Percentiles rank a stretch among this genome's conserved stretches.
These are phyloP conservation scores for Gyrodon lividus DNA, from an alignment of 768 basidiomycete species.

Conservation along the genomic window DNA sequence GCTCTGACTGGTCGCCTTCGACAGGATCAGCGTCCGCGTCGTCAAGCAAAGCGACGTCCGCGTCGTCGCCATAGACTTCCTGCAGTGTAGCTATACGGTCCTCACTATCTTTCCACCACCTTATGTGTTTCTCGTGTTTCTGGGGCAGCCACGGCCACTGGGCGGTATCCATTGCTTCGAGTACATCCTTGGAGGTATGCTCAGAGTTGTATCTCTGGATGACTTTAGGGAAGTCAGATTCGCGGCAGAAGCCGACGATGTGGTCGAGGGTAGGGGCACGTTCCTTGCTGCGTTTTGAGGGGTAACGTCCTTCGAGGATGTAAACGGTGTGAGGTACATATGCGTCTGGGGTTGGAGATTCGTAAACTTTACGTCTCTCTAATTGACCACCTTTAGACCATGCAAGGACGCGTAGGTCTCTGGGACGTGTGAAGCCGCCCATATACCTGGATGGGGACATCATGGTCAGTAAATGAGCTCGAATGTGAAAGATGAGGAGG, in stretches of 20 bases:
- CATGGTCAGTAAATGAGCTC: constrained; percentile 12
- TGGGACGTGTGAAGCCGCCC: constrained; percentile 40
- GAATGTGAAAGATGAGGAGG: neutral
- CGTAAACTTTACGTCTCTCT: constrained; percentile 25
- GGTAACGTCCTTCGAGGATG: constrained; percentile 37
- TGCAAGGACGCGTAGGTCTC: constrained; percentile 34
- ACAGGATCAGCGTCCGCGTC: neutral
- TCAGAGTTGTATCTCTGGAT: constrained; percentile 33
- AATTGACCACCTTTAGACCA: constrained; percentile 38
- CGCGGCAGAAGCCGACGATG: constrained; percentile 36
- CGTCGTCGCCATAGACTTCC: constrained; percentile 7
- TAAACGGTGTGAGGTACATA: constrained; percentile 42
- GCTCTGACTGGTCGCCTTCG: too few relatives aligned
- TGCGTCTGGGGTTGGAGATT: constrained; percentile 31
- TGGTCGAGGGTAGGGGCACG: constrained; percentile 31
- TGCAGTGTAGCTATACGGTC: constrained; percentile 18
- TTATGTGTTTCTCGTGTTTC: constrained; percentile 11
- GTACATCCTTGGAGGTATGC: constrained; percentile 6
- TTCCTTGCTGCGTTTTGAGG: constrained; percentile 28
- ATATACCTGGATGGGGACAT: constrained; percentile 31
- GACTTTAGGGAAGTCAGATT: constrained; percentile 30
- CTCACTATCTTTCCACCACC: constrained; percentile 32
- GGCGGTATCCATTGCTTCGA: constrained; percentile 38
- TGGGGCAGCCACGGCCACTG: constrained; percentile 34
- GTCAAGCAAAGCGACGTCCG: neutral